Evolutionary conservation across 208 protist genomes (phyloP).

Genomic region (Acanthamoeba quina): DNA sequence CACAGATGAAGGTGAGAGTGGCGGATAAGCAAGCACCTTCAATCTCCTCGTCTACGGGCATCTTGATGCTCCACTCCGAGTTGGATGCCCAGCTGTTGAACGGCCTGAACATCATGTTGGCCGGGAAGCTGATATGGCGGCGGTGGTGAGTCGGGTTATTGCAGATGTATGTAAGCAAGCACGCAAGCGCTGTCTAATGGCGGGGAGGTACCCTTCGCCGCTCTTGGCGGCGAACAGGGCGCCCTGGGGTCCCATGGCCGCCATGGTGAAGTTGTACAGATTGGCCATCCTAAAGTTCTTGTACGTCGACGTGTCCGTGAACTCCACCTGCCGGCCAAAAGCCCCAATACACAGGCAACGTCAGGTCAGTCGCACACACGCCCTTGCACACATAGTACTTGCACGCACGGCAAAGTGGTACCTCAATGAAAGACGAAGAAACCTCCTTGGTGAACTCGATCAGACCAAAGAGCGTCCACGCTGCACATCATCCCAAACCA

Average conservation of each 20-base stretch:
- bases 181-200: not conserved
- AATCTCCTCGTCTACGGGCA: conserved; percentile 13
- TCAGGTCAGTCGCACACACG: no score
- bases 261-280: conserved; percentile 52
- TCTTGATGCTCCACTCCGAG: conserved; percentile 32
- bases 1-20: no score
- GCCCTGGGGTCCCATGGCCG: not conserved
- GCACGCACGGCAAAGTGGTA: no score
- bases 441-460: not conserved
- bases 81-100: conserved; percentile 56
- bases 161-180: no score
- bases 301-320: not conserved
- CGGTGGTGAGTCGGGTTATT: not conserved
- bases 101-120: conserved; percentile 30
- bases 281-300: conserved; percentile 67
- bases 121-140: not conserved
- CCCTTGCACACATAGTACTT: no score
- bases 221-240: conserved; percentile 31
- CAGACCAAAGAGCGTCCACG: conserved; percentile 39
- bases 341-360: no score
- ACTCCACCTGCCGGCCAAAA: not conserved
- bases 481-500: not conserved
- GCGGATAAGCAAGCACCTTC: not conserved
- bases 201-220: not conserved
- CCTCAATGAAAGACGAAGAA: conserved; percentile 9